These are phyloP conservation scores for Chaetomium sp. DNA, from an alignment of 2,329 filamentous ascomycete species.

Conservation along the genomic window DNA sequence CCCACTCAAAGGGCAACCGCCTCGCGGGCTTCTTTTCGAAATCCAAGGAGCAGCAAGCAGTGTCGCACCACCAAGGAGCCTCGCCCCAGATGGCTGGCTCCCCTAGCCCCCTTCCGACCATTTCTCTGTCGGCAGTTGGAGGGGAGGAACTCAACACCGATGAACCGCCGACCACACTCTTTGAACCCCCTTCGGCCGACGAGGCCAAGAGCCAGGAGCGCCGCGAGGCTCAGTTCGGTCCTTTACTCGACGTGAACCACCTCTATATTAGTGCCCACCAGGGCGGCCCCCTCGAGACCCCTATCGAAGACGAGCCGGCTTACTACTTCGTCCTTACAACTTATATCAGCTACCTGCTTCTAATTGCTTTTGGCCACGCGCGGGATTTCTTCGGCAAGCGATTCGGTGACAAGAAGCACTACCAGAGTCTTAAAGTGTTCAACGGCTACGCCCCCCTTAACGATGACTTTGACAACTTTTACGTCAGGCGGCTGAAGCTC, in stretches of 20 bases:
- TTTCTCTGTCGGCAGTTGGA: slow-evolving; percentile 82
- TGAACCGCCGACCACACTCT: slow-evolving; percentile 69
- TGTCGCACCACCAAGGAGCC: slow-evolving; percentile 51
- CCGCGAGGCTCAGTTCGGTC: slow-evolving; percentile 86
- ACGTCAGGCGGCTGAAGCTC: slow-evolving; percentile 85
- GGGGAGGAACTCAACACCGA: slow-evolving; percentile 68
- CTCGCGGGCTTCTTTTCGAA: slow-evolving; percentile 82
- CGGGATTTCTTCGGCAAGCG: slow-evolving; percentile 97
- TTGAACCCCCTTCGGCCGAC: slow-evolving; percentile 79
- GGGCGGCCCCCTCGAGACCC: slow-evolving; percentile 71
- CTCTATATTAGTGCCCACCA: slow-evolving; percentile 84
- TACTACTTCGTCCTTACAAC: slow-evolving; percentile 97
- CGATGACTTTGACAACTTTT: slow-evolving; percentile 98
- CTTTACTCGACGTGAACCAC: slow-evolving; percentile 71
- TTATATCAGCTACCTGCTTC: slow-evolving; percentile 94
- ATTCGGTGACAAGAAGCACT: slow-evolving; percentile 75
- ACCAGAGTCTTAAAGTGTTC: slow-evolving; percentile 71
- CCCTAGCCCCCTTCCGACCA: slow-evolving; percentile 75
- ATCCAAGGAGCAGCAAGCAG: slow-evolving; percentile 58
- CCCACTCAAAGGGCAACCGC: slow-evolving; percentile 64
- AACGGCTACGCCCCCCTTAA: slow-evolving; percentile 94
- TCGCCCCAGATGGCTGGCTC: slow-evolving; percentile 57
- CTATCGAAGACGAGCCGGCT: slow-evolving; percentile 88
- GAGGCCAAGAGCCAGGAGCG: slow-evolving; percentile 70
- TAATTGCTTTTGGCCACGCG: slow-evolving; percentile 92